A percentile compares a stretch with the other conserved stretches of the same genome.
phyloP scores from a whole-genome alignment of 2,329 filamentous ascomycete genomes.

The Cryphonectria nitschkei region DNA sequence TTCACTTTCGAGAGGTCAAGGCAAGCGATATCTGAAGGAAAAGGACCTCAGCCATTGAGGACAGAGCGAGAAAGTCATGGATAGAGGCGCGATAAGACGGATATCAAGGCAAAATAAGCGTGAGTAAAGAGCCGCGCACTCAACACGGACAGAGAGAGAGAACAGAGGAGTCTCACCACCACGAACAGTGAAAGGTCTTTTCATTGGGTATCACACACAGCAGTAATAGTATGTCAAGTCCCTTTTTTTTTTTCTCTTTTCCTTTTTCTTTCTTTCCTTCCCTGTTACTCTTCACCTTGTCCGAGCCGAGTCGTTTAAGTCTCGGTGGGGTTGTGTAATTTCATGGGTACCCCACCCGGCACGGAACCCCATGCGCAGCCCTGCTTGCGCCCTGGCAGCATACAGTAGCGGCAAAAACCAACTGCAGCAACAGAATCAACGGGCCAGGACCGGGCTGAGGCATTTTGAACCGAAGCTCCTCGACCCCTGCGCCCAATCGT shows the following conservation, averaged over 20 bases:
- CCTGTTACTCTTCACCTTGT: neutral
- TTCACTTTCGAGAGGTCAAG: neutral
- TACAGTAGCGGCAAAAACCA: neutral
- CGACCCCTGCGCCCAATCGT: neutral
- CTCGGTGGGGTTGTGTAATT: conserved; percentile 1
- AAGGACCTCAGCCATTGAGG: neutral
- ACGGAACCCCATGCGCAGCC: neutral
- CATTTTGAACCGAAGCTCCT: neutral
- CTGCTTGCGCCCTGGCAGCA: neutral
- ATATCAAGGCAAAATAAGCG: neutral
- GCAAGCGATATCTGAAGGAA: neutral
- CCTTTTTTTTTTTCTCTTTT: neutral
- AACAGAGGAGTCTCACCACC: neutral
- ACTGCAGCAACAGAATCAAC: neutral
- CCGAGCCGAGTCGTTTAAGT: neutral
- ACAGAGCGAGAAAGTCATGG: neutral
- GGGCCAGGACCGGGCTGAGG: neutral
- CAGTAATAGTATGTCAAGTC: neutral
- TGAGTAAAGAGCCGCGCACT: neutral
- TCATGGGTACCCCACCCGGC: neutral
- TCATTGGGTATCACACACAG: neutral
- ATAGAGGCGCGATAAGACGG: neutral
- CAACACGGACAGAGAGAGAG: neutral
- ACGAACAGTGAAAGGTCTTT: neutral
- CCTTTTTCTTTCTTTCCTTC: neutral